Evolutionary conservation across 2,329 filamentous ascomycete species (phyloP), one percentile per base, ranked within the genome.

Genomic region (Annulohypoxylon truncatum): DNA sequence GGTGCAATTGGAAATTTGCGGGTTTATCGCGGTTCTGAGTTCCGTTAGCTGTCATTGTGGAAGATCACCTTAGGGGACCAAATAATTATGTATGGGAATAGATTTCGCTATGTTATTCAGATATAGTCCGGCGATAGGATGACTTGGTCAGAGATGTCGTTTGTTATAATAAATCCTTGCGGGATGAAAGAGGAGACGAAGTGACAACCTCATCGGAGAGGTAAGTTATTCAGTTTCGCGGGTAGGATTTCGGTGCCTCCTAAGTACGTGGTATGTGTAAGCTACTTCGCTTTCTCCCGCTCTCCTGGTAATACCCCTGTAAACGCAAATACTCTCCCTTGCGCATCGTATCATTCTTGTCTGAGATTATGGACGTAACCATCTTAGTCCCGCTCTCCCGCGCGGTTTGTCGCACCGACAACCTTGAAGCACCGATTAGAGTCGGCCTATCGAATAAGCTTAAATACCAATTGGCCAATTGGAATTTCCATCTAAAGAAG

Each of bases 381-480:
- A 38, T 9, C 9, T 48, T 8, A 9, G 3, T 28, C 13, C 24
- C 44, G 22, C 22, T 5, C 4, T 28, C 44, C 24, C 22, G 44
- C 13, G 44, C 44, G 44, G 48, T 38, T 38, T 38, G 35, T 38
- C 15, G 18, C 18, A 38, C 13, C 35, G 6, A 15, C n/a, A n/a
- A n/a, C n/a, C n/a, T n/a, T n/a, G 18, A 22, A 12, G 31, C 48
- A 26, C 28, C 24, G 28, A 48, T 18, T 18, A 6, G 15, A 20
- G 40, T 55, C 24, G 46, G 52, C 57, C 51, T 51, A 50, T 56
- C 33, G 33, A 62, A 62, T 56, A 55, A 62, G 59, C 46, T 62
- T 57, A 52, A 62, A 56, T 56, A 35, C 8, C 4, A 50, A 51
- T 47, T 52, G 46, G n/a, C 46, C 24, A 62, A 62, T 56, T 15